Conservation (phyloP, 441 rosid genomes). For the Lepidium campestre region DNA sequence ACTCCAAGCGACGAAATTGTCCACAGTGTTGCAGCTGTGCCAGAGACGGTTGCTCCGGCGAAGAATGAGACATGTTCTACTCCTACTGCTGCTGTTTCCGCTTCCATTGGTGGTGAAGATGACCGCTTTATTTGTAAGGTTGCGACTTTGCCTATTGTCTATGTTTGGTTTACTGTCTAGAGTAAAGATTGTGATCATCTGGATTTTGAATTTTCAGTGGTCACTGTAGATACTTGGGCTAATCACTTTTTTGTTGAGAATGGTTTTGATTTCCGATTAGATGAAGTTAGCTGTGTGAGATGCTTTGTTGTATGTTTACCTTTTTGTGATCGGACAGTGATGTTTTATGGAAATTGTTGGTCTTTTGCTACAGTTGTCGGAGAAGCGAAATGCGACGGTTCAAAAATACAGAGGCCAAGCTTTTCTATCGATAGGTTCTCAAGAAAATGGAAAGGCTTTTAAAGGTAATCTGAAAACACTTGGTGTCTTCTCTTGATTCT, state of each 20-base stretch:
- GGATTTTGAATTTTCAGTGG: background rate
- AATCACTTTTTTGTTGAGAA: background rate
- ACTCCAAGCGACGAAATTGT: slow-evolving; percentile 11
- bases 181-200: background rate
- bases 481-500: background rate
- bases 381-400: slow-evolving; percentile 43
- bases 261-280: background rate
- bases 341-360: background rate
- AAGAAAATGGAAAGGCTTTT: slow-evolving; percentile 38
- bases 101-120: slow-evolving; percentile 11
- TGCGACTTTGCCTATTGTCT: background rate
- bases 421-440: slow-evolving; percentile 42
- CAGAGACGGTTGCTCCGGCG: slow-evolving; percentile 3
- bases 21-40: slow-evolving; percentile 8
- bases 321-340: background rate
- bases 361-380: slow-evolving; percentile 44
- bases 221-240: background rate
- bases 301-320: background rate
- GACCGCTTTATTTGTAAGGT: slow-evolving; percentile 64
- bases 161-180: background rate
- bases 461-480: slow-evolving; percentile 36
- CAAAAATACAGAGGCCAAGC: slow-evolving; percentile 44
- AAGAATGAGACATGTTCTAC: slow-evolving; percentile 3
- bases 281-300: background rate
- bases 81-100: background rate